Base-by-base conservation (phyloP, 75 land plant genomes). In the Larix kaempferi region DNA sequence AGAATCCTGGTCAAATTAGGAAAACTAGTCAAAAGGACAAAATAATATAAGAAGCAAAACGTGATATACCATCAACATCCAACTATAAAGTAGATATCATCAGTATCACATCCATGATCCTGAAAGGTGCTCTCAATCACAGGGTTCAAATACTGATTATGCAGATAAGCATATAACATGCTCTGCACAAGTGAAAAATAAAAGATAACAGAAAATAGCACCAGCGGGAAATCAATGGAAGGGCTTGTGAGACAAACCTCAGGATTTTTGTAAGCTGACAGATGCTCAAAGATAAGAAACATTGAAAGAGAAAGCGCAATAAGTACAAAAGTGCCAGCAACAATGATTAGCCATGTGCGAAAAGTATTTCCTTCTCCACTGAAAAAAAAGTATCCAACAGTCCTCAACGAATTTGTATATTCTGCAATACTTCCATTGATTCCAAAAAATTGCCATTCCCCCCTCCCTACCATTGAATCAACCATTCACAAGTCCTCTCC, bases 241-340 rank as follows among this genome's bases (percentile, higher is more conserved):
- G 39, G 17, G n/a, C 6, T 35, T 64, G 2, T n/a, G 3, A 52
- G 26, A 22, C 52, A 73, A 27, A 95, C 98, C 94, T 91, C 94
- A 8, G 98, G 98, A 57, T 88, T 90, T 71, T 87, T 95, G 81
- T 95, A 95, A 4, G 92, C 83, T 11, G 91, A 84, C 11, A 95
- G 86, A 79, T 95, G 98, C 80, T 94, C 90, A 75, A 94, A 90
- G n/a, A 94, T 57, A 56, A 95, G 94, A 65, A 83, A 91, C n/a
- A 79, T 64, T 10, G 98, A 95, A 1, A 95, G 83, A 4, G 76
- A 66, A 54, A 95, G 78, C 10, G 97, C 77, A 58, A 94, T 71
- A 65, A 90, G 44, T 6, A 94, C 91, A 62, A 91, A 85, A 35
- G 77, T 74, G 13, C 90, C 92, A 44, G 96, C 94, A 41, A 88